Percentiles rank a stretch among this genome's conserved stretches.
Conservation (phyloP, 495 filamentous ascomycete genomes). For the Clavariopsis aquatica region DNA sequence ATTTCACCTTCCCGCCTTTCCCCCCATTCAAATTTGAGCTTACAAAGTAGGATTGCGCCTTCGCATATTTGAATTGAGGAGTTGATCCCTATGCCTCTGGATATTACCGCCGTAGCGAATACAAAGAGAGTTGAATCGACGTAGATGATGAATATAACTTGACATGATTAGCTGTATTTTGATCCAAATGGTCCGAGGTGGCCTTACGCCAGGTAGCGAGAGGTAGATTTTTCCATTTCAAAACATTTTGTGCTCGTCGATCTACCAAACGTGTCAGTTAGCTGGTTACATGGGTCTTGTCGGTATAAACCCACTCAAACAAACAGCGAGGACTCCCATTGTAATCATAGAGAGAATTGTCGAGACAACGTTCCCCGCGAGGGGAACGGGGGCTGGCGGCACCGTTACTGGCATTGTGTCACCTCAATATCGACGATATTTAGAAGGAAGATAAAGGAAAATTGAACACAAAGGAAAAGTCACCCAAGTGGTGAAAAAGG, state of each 20-base stretch:
- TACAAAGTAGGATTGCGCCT: slow-evolving; percentile 53
- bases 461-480: background rate
- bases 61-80: slow-evolving; percentile 48
- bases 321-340: slow-evolving; percentile 48
- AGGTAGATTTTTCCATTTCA: slow-evolving; percentile 50
- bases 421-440: background rate
- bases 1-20: no score
- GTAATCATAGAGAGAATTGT: slow-evolving; percentile 50
- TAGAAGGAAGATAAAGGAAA: background rate
- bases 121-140: slow-evolving; percentile 55
- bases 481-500: background rate
- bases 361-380: slow-evolving; percentile 47
- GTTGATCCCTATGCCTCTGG: slow-evolving; percentile 53
- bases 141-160: slow-evolving; percentile 56
- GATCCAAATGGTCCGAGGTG: slow-evolving; percentile 2
- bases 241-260: slow-evolving; percentile 39
- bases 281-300: background rate
- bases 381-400: slow-evolving; percentile 5
- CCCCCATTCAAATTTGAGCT: slow-evolving; percentile 22
- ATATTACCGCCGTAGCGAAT: slow-evolving; percentile 52
- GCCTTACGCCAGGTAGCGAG: slow-evolving; percentile 52
- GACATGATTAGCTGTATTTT: background rate
- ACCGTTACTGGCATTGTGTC: background rate
- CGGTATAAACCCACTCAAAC: slow-evolving; percentile 47
- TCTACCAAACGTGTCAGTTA: slow-evolving; percentile 13